phyloP scores from a whole-genome alignment of 495 filamentous ascomycete genomes.

The Articulospora tetracladia region DNA sequence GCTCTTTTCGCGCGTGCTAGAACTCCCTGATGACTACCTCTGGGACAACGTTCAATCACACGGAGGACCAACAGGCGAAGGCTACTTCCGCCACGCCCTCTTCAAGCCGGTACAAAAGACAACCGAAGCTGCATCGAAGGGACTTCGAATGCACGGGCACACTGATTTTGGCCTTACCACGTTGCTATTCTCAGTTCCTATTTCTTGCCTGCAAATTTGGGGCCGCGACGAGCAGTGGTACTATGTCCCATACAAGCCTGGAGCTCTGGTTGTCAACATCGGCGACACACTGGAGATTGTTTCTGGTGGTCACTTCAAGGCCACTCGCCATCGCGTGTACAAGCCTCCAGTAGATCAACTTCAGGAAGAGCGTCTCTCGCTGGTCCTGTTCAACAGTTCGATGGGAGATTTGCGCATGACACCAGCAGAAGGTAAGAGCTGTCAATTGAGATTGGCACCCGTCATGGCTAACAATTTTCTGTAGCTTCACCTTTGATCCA shows the following conservation, averaged over 20 bases:
- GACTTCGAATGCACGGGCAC: constrained; percentile 41
- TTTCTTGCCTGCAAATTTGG: constrained; percentile 42
- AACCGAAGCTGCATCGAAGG: constrained; percentile 34
- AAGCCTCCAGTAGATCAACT: constrained; percentile 39
- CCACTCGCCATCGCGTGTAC: constrained; percentile 40
- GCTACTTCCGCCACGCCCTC: constrained; percentile 43
- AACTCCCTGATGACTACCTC: constrained; percentile 41
- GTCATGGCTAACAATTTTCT: not conserved
- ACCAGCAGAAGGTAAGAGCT: constrained; percentile 27
- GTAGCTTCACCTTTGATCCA: constrained; percentile 36
- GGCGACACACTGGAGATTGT: constrained; percentile 44
- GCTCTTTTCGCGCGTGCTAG: constrained; percentile 42
- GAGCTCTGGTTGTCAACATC: constrained; percentile 43
- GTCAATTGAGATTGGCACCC: not conserved
- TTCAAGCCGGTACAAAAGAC: constrained; percentile 38
- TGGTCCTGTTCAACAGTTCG: constrained; percentile 42
- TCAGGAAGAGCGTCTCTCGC: constrained; percentile 35
- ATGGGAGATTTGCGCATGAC: constrained; percentile 35
- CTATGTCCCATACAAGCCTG: constrained; percentile 41
- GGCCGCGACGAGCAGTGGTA: constrained; percentile 38
- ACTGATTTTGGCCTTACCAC: constrained; percentile 42
- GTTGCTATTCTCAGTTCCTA: constrained; percentile 40
- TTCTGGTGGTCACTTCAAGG: constrained; percentile 45
- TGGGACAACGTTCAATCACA: constrained; percentile 44
- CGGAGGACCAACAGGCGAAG: constrained; percentile 38